Conservation (phyloP, 2,329 filamentous ascomycete genomes). For the Gremmenia infestans region DNA sequence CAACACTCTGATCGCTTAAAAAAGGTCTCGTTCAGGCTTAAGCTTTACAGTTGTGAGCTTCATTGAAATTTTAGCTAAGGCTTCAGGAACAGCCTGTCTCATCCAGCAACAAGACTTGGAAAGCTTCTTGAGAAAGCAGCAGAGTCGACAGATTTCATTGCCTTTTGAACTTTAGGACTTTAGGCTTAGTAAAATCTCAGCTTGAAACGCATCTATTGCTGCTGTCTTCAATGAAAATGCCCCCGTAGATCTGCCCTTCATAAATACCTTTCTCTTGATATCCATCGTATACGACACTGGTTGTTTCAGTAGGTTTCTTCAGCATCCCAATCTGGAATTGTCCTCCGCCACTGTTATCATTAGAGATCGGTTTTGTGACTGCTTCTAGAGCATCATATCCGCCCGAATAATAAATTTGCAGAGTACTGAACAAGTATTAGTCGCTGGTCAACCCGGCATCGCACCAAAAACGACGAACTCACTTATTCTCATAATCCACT, state of each 20-base stretch:
- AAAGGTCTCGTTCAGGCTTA: no score
- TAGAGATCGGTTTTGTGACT: constrained; percentile 41
- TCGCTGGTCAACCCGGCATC: constrained; percentile 16
- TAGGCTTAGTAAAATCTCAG: background rate
- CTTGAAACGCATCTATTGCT: constrained; percentile 37
- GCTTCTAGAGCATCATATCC: constrained; percentile 40
- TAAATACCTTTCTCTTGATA: constrained; percentile 43
- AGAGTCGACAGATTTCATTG: no score
- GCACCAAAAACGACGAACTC: constrained; percentile 19
- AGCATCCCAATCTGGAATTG: constrained; percentile 58
- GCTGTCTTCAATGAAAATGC: constrained; percentile 49
- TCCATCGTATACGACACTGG: constrained; percentile 43
- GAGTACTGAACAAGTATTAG: constrained; percentile 39
- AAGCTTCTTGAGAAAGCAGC: no score
- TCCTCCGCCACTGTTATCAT: constrained; percentile 51
- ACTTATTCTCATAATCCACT: constrained; percentile 52
- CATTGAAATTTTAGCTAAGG: no score
- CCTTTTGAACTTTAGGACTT: no score
- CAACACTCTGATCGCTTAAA: no score
- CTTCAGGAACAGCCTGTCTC: no score
- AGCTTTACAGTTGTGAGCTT: no score
- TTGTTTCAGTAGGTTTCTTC: constrained; percentile 47
- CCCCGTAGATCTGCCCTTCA: constrained; percentile 48
- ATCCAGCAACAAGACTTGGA: no score
- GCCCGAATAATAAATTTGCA: constrained; percentile 52